Percentiles rank a stretch among this genome's conserved stretches.
phyloP scores from a whole-genome alignment of 331 rosid genomes.

The Malus hybrid region DNA sequence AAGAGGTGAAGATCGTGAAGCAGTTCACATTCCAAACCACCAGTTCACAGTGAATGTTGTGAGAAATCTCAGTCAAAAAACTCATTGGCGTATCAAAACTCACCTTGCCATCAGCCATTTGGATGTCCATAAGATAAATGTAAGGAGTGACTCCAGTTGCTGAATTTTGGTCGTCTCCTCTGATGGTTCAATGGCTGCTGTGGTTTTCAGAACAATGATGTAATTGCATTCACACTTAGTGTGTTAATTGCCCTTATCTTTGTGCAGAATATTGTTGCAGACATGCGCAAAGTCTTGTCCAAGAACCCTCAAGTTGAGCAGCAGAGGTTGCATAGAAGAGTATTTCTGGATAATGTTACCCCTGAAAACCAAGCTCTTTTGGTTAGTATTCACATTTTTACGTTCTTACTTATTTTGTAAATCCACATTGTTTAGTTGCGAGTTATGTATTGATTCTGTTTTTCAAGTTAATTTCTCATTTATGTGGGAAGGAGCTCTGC shows the following conservation, averaged over 20 bases:
- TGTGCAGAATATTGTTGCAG: conserved; percentile 83
- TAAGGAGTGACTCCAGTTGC: conserved; percentile 25
- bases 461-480: neutral
- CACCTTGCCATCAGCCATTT: conserved; percentile 86
- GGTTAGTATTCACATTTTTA: conserved; percentile 48
- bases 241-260: conserved; percentile 14
- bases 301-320: conserved; percentile 97
- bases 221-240: conserved; percentile 12
- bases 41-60: conserved; percentile 84
- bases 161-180: neutral
- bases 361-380: conserved; percentile 85
- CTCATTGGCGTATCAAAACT: conserved; percentile 96
- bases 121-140: conserved; percentile 82
- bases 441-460: neutral
- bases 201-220: neutral
- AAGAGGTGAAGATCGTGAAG: conserved; percentile 98
- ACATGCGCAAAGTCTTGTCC: conserved; percentile 94
- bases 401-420: neutral
- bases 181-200: neutral
- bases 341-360: conserved; percentile 73
- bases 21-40: conserved; percentile 95
- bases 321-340: conserved; percentile 93
- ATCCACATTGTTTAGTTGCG: neutral
- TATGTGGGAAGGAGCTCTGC: neutral
- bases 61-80: conserved; percentile 80